Base-by-base conservation (phyloP, 1,284 basidiomycete genomes). In the Meira nashicola region DNA sequence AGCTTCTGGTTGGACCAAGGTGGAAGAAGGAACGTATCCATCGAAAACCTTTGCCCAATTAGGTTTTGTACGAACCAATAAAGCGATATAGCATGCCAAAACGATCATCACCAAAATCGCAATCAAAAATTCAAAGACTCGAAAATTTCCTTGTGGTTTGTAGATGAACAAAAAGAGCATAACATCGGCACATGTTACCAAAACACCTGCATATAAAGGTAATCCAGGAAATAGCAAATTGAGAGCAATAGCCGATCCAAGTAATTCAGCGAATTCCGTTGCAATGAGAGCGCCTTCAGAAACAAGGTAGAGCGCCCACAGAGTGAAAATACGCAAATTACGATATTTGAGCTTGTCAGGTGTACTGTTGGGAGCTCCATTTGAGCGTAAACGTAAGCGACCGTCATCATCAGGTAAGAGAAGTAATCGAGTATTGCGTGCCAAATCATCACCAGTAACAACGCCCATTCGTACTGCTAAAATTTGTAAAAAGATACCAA, bases 171-270 rank as follows among this genome's bases (percentile, higher is more conserved):
- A 83, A 44, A 92, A 82, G 58, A 95, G 72, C 57, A 96, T 81
- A 14, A 94, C 90, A 74, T 96, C 92, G 38, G 83, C 82, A 0
- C 87, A 87, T 1, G 92, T 95, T 62, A 94, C 82, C 46, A 94
- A 82, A 1, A 94, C 73, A 40, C 75, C 75, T 2, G 57, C 74
- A 73, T 73, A 77, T n/a, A 77, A 63, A 10, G 74, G 74, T 9
- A 94, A 80, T 38, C 80, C 81, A 0, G 92, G 91, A 72, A 93
- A 90, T 43, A 94, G 82, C 79, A 94, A 80, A 73, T 86, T 86
- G 49, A 94, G 80, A 0, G 87, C 88, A 58, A 90, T 89, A 1
- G 87, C 88, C 17, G 84, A 85, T 0, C 91, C 91, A 4, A 94
- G 82, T 8, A 95, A 83, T 69, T 85, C 84, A 8, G 83, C 82